A percentile compares a stretch with the other conserved stretches of the same genome.
Conservation (phyloP, 2,329 filamentous ascomycete species). For the Rosellinia necatrix region DNA sequence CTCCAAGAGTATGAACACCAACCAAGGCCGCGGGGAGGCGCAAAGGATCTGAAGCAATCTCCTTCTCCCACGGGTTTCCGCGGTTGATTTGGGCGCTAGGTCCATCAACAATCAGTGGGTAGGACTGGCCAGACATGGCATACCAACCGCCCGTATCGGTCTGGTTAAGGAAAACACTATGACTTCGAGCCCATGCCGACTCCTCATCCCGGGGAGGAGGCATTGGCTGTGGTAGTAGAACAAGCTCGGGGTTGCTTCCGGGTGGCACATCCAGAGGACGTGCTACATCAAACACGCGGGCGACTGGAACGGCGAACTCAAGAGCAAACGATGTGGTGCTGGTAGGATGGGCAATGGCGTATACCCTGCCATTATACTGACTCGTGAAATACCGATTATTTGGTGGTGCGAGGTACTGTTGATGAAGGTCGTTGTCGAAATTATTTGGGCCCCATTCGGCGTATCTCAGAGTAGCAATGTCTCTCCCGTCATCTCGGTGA, state of each 20-base stretch:
- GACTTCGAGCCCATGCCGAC: conserved; percentile 57
- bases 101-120: conserved; percentile 80
- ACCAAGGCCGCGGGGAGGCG: conserved; percentile 67
- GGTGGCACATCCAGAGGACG: conserved; percentile 67
- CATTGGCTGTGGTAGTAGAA: conserved; percentile 84
- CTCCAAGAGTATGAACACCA: conserved; percentile 71
- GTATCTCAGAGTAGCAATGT: conserved; percentile 88
- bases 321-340: conserved; percentile 66
- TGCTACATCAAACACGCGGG: conserved; percentile 86
- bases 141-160: conserved; percentile 91
- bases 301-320: conserved; percentile 76
- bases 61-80: conserved; percentile 54
- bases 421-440: conserved; percentile 82
- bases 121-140: conserved; percentile 83
- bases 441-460: conserved; percentile 96
- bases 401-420: conserved; percentile 78
- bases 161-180: conserved; percentile 82
- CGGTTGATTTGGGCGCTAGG: conserved; percentile 52
- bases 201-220: conserved; percentile 61
- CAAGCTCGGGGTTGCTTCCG: conserved; percentile 73
- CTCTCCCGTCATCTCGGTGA: conserved; percentile 70
- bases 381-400: conserved; percentile 90
- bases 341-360: conserved; percentile 74
- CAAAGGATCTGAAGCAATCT: conserved; percentile 43
- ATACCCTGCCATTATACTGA: conserved; percentile 80